Base-by-base conservation (phyloP, 2,329 filamentous ascomycete species). In the Pseudocercospora pini-densiflorae region DNA sequence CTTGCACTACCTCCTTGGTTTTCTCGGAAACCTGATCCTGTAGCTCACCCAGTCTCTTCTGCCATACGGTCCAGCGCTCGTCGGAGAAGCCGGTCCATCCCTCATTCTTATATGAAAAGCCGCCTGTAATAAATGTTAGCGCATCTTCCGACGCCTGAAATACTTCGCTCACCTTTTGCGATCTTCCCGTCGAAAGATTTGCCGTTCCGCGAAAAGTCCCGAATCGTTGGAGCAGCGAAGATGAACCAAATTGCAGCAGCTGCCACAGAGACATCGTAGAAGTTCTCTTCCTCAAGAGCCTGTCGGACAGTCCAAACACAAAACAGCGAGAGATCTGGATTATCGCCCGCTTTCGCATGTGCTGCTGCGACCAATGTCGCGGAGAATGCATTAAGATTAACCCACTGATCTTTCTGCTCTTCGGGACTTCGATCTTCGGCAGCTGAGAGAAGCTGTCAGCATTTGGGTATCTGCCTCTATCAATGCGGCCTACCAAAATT, bases 311-410 rank as follows among this genome's bases (percentile, higher is more conserved):
- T 72, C 75, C 75, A 77, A 27, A 77, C 67, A 51, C 70, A 68
- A 49, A 72, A 76, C 14, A 76, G 62, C 2, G 75, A 75, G 55
- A 75, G 68, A 63, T 75, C 74, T 3, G 73, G 72, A 0, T 62
- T 62, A 19, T 69, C 55, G 14, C 70, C 63, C n/a, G 61, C 29
- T 29, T 70, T 69, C 12, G 68, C 55, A 31, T 71, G 64, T 8
- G 63, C 63, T n/a, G 70, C 63, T n/a, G 72, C 68, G 3, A 75
- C 70, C 12, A 76, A 60, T 2, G 68, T 62, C 0, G 75, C 74
- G 1, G 71, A 67, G 59, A 74, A 77, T 21, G 74, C 75, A 49
- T 77, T 77, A 16, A 75, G 58, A 62, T 77, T 77, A 23, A 73
- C 67, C 75, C 75, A 76, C 23, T 68, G 68, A 14, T 69, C 59